Percentiles rank a stretch among this genome's conserved stretches.
Evolutionary conservation across 768 basidiomycete genomes (phyloP).

Genomic region (Termitomyces sp.): DNA sequence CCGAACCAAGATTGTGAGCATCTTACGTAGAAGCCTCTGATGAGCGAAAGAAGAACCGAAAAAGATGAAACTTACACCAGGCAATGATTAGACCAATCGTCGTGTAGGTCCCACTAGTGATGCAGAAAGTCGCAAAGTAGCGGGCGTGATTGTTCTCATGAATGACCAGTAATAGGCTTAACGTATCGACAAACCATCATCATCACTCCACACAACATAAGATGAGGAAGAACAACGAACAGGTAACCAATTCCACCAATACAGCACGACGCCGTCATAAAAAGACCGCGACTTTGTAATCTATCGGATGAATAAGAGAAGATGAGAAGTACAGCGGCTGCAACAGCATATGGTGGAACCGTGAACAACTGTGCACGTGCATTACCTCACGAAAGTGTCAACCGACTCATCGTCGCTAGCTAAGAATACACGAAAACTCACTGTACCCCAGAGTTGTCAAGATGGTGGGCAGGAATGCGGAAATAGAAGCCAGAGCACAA

Average conservation of each 20-base stretch:
- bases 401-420: background rate
- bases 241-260: conserved; percentile 60
- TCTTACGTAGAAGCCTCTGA: conserved; percentile 23
- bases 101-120: conserved; percentile 73
- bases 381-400: conserved; percentile 35
- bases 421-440: conserved; percentile 26
- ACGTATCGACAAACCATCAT: background rate
- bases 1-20: conserved; percentile 73
- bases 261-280: conserved; percentile 37
- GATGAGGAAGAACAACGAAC: conserved; percentile 27
- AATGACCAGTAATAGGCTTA: conserved; percentile 52
- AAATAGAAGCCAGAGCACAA: conserved; percentile 70
- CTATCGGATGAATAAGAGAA: conserved; percentile 63
- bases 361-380: conserved; percentile 69
- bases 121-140: conserved; percentile 77
- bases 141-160: conserved; percentile 51
- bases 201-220: background rate
- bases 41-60: background rate
- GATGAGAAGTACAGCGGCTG: conserved; percentile 54
- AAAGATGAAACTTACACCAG: conserved; percentile 54
- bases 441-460: conserved; percentile 69
- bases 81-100: conserved; percentile 70
- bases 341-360: conserved; percentile 76
- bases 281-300: conserved; percentile 51
- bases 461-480: conserved; percentile 82